Conservation (phyloP, 345 rosid genomes). For the Sapria himalayana region DNA sequence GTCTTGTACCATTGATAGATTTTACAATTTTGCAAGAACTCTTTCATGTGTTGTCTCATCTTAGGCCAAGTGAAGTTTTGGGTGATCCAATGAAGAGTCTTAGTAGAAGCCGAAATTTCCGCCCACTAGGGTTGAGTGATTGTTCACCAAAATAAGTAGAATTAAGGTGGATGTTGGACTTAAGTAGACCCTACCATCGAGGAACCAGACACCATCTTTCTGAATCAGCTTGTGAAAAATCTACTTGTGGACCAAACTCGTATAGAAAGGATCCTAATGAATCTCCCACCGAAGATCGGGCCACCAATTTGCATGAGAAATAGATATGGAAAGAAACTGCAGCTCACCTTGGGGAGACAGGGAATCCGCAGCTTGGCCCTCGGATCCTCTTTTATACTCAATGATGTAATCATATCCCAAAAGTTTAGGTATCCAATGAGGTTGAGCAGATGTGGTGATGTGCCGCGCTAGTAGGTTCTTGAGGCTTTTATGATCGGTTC, state of each 20-base stretch:
- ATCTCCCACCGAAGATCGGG: neutral
- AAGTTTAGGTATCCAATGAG: neutral
- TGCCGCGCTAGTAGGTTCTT: neutral
- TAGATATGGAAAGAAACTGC: neutral
- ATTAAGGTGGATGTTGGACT: neutral
- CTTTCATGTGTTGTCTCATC: neutral
- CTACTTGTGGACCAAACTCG: neutral
- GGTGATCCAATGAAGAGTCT: neutral
- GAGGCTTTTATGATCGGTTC: neutral
- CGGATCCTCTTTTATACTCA: neutral
- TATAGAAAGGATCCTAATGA: neutral
- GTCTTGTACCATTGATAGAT: neutral
- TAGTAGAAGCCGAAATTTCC: neutral
- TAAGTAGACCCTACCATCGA: neutral
- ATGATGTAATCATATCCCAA: neutral
- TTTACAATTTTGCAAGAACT: neutral
- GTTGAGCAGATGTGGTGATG: neutral
- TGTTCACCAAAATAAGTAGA: neutral
- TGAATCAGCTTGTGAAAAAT: neutral
- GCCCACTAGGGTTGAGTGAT: neutral
- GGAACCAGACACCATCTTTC: neutral
- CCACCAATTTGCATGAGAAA: neutral
- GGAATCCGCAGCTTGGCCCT: neutral
- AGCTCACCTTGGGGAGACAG: neutral
- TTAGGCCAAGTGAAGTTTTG: neutral